Evolutionary conservation across 192 early-diverging fungal genomes (phyloP).

Genomic region (Physocladia obscura): DNA sequence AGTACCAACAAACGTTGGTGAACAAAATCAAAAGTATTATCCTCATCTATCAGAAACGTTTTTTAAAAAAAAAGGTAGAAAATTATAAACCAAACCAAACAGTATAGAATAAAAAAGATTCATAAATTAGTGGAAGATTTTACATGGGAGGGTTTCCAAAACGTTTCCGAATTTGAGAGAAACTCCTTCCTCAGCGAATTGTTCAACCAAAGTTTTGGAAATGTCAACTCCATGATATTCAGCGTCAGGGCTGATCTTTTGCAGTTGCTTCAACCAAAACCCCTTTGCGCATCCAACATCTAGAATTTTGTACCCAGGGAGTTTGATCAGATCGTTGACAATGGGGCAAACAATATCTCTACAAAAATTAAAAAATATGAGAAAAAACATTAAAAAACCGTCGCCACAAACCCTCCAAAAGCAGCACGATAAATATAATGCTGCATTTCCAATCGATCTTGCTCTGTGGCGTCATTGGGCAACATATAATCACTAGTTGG

Average conservation of each 20-base stretch:
- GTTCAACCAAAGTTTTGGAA: not conserved
- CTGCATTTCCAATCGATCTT: conserved; percentile 6
- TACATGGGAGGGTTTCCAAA: conserved; percentile 15
- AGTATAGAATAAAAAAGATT: not conserved
- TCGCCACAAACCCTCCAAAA: too few relatives aligned
- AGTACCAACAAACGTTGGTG: conserved; percentile 43
- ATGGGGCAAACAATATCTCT: not conserved
- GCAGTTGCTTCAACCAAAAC: too few relatives aligned
- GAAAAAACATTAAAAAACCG: too few relatives aligned
- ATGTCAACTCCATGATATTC: conserved; percentile 12
- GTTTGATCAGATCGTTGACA: not conserved
- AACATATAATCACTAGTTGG: not conserved
- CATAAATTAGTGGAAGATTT: not conserved
- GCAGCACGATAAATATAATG: too few relatives aligned
- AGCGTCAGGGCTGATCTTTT: not conserved
- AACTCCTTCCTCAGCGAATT: not conserved
- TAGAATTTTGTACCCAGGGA: too few relatives aligned
- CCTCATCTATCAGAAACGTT: not conserved
- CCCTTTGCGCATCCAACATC: too few relatives aligned
- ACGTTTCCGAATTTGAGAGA: conserved; percentile 6
- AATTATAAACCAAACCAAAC: too few relatives aligned
- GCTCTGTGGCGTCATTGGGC: not conserved
- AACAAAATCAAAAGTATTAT: conserved; percentile 53
- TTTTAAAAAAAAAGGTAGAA: too few relatives aligned
- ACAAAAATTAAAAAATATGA: too few relatives aligned